Base-by-base conservation (phyloP, 768 basidiomycete genomes). In the Lactarius hatsudake region DNA sequence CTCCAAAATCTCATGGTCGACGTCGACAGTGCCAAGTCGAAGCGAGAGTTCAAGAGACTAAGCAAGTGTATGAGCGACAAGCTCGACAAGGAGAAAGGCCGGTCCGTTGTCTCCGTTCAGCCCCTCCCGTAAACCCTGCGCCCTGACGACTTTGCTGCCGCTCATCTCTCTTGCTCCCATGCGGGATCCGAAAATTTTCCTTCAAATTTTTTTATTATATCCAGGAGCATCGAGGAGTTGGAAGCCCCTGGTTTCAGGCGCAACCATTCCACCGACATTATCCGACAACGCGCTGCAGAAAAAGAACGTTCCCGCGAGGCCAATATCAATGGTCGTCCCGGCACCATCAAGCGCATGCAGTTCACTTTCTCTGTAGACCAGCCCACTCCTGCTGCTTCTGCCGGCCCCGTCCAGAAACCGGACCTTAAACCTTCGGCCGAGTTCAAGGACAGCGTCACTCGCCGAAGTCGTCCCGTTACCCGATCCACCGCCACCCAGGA, bases 1-100 rank as follows among this genome's bases (percentile, higher is more conserved):
- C 86, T 94, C 59, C 93, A 94, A 79, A 91, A 87, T 73, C 86
- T 94, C 72, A 94, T 94, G 81, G 92, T 94, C 79, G 92, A 94
- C 79, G 84, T 87, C 68, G 93, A 94, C 83, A 93, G 93, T 70
- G 91, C 93, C 53, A 90, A 87, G 78, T 87, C 89, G 18, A 93
- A 93, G 75, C 89, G 93, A 59, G 91, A 94, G 79, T 94, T 94
- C 83, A 91, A 88, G 81, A 93, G 91, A 73, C 86, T 94, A 63
- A 90, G 89, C 72, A 92, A 90, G 78, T 85, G 78, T 75, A 94
- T 94, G 93, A 86, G 93, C 70, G 93, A 94, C 81, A 93, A 91
- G 77, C 82, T 94, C 73, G 93, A 94, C 83, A 93, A 91, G 80
- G 93, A 94, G 80, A 94, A 93, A 79, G 93, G 93, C 75, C 79